These are phyloP conservation scores for Pterocarpus santalinus DNA, from an alignment of 306 rosid genomes.

Conservation along the genomic window DNA sequence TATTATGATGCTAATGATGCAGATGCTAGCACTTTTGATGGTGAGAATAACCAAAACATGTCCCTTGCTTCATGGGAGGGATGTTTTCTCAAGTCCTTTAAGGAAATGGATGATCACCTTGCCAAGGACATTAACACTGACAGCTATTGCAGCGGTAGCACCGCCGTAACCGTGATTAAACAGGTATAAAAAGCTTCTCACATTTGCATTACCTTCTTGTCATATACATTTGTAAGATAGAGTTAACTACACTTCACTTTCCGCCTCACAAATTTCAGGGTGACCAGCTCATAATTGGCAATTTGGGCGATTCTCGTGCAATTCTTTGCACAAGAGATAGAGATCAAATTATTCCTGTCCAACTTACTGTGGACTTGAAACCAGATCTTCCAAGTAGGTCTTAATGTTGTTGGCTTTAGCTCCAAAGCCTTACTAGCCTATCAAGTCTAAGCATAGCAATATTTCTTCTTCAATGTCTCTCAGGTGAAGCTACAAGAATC, in stretches of 20 bases:
- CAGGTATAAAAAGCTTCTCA: slow-evolving; percentile 60
- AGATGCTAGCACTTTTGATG: slow-evolving; percentile 17
- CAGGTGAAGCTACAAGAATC: slow-evolving; percentile 93
- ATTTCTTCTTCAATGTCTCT: slow-evolving; percentile 26
- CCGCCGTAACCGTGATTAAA: slow-evolving; percentile 81
- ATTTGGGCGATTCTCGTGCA: slow-evolving; percentile 95
- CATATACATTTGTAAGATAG: not conserved
- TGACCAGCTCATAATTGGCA: slow-evolving; percentile 74
- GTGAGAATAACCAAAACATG: slow-evolving; percentile 15
- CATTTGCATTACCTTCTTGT: not conserved
- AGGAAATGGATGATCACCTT: slow-evolving; percentile 74
- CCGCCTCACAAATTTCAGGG: slow-evolving; percentile 59
- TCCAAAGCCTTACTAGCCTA: slow-evolving; percentile 21
- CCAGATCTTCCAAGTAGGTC: slow-evolving; percentile 81
- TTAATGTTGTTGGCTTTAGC: not conserved
- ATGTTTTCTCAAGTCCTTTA: slow-evolving; percentile 66
- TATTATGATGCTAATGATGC: slow-evolving; percentile 41
- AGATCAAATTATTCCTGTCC: slow-evolving; percentile 68
- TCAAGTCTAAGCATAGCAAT: not conserved
- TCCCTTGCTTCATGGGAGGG: slow-evolving; percentile 82
- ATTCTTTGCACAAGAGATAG: slow-evolving; percentile 80
- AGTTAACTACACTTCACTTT: slow-evolving; percentile 29
- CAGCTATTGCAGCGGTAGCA: slow-evolving; percentile 88
- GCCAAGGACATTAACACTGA: slow-evolving; percentile 65
- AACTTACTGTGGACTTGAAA: slow-evolving; percentile 89